Percentiles rank a stretch among this genome's conserved stretches.
Evolutionary conservation across 1,284 basidiomycete species (phyloP).

Genomic region (Cryptococcus sp.): DNA sequence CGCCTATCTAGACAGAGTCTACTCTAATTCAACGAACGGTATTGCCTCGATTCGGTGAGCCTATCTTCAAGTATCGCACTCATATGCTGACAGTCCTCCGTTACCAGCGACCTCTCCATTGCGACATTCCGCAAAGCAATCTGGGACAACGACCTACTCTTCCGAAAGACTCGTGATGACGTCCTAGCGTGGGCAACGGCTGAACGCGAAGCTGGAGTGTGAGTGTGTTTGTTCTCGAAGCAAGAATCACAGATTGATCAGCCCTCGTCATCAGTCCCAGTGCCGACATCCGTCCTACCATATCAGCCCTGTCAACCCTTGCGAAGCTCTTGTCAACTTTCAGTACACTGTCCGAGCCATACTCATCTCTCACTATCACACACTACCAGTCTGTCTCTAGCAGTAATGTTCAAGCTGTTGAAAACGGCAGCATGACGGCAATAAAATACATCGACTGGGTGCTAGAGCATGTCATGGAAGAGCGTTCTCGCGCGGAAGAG

Average conservation of each 20-base stretch:
- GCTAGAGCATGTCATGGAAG: slow-evolving; percentile 33
- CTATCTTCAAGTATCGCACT: too few species aligned
- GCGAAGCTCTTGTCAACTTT: slow-evolving; percentile 25
- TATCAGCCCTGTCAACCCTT: slow-evolving; percentile 21
- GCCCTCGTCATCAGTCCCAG: slow-evolving; percentile 10
- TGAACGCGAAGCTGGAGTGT: slow-evolving; percentile 60
- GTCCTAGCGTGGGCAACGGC: slow-evolving; percentile 61
- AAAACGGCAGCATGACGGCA: slow-evolving; percentile 22
- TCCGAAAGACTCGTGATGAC: slow-evolving; percentile 57
- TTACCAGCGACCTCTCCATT: slow-evolving; percentile 60
- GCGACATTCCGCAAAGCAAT: slow-evolving; percentile 58
- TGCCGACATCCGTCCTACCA: slow-evolving; percentile 14
- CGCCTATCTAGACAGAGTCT: slow-evolving; percentile 51
- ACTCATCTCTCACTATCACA: slow-evolving; percentile 22
- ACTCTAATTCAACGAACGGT: slow-evolving; percentile 30
- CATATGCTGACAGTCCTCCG: too few species aligned
- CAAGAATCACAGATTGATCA: background rate
- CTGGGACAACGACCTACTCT: slow-evolving; percentile 59
- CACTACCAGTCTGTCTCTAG: slow-evolving; percentile 26
- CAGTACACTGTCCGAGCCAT: slow-evolving; percentile 27
- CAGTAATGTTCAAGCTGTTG: slow-evolving; percentile 17
- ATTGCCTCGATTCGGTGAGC: slow-evolving; percentile 39
- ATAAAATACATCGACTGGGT: slow-evolving; percentile 40
- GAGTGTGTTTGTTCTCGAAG: background rate
- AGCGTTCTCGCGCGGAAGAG: slow-evolving; percentile 24